Evolutionary conservation across 352 stramenopile species (phyloP), one percentile per base, ranked within the genome.

Genomic region (Globisporangium spiculum): DNA sequence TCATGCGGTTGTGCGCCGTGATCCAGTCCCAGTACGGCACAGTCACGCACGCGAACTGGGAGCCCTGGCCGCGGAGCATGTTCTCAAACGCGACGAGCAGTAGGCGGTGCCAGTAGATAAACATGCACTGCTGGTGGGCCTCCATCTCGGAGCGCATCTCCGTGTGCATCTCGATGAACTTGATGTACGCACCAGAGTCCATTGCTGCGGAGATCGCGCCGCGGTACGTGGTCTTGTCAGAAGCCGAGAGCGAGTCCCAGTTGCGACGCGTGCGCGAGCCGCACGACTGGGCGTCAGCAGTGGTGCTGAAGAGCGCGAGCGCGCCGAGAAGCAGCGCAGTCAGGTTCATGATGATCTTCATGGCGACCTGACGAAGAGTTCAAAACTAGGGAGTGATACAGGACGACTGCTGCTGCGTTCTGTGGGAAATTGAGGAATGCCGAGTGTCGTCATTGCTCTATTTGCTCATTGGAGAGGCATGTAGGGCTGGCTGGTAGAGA

Each of bases 11-110:
- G 54, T 60, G 22, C 16, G 20, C 54, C 6, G 16, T 60, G 16
- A 60, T 12, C 54, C 54, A 83, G 67, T 89, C 80, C 79, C 79
- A 89, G 69, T 87, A 89, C 52, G 80, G 80, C n/a, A 89, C 75
- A 8, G 78, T 60, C 6, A 60, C 54, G 54, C 54, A 60, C 27
- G 72, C 71, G 41, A 66, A 87, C 26, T 66, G 63, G 0, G 70
- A 53, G 4, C 54, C 73, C 8, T 87, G 73, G 48, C 74, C 80
- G 24, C 80, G 76, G 0, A 88, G 66, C 80, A 88, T 88, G 41
- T 83, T 80, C 58, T 88, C 80, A 58, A 83, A 86, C 1, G 72
- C 80, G 6, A 86, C 64, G n/a, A 86, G 34, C 38, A 82, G 82
- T 0, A 74, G 77, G 16, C 78, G 76, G 56, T 86, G 73, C 80